phyloP scores from a whole-genome alignment of 2,329 filamentous ascomycete genomes.

The Aspergillus calidoustus region DNA sequence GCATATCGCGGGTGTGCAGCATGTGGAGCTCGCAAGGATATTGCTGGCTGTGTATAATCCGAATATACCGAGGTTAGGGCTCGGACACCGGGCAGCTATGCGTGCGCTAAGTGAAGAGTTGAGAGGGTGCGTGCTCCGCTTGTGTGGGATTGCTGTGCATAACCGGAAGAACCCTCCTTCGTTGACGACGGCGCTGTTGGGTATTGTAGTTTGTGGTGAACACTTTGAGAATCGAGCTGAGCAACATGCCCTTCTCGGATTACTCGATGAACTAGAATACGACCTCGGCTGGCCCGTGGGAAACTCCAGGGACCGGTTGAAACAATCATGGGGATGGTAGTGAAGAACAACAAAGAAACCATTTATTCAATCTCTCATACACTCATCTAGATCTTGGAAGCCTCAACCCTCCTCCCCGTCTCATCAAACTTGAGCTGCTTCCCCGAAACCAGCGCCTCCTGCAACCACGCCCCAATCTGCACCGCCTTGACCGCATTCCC shows the following conservation, averaged over 20 bases:
- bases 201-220: constrained; percentile 9
- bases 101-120: not conserved
- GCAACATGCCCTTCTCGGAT: not conserved
- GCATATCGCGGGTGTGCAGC: constrained; percentile 63
- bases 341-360: not conserved
- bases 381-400: constrained; percentile 24
- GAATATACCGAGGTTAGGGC: constrained; percentile 30
- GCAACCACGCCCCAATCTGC: constrained; percentile 63
- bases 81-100: not conserved
- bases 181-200: constrained; percentile 8
- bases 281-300: constrained; percentile 8
- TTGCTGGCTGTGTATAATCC: constrained; percentile 62
- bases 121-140: not conserved
- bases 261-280: constrained; percentile 5
- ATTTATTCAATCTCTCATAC: not conserved
- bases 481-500: constrained; percentile 61
- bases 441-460: constrained; percentile 60
- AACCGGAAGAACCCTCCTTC: constrained; percentile 8
- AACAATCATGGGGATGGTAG: not conserved
- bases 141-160: constrained; percentile 4
- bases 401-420: constrained; percentile 50
- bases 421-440: constrained; percentile 65
- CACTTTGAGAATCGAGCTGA: not conserved
- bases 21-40: constrained; percentile 62
- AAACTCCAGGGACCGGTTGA: not conserved